Conservation (phyloP, 768 basidiomycete genomes). For the Termitomyces bulborhizus region DNA sequence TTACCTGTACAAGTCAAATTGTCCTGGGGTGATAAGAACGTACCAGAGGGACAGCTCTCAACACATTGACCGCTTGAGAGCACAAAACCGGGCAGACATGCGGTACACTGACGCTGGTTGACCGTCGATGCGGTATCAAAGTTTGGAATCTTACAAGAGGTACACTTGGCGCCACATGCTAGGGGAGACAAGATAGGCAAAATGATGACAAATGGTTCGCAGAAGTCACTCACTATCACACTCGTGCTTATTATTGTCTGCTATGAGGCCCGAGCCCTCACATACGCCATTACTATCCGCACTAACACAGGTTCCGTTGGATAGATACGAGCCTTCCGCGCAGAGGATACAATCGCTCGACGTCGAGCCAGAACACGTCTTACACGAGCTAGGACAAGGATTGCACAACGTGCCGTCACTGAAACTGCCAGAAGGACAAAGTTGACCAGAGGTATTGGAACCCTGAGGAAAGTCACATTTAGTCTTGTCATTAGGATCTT, state of each 20-base stretch:
- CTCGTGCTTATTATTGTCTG: conserved; percentile 75
- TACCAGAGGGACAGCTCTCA: conserved; percentile 62
- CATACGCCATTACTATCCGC: conserved; percentile 68
- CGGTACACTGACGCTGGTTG: conserved; percentile 64
- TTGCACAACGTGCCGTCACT: conserved; percentile 44
- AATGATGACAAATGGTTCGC: not conserved
- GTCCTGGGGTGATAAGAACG: conserved; percentile 66
- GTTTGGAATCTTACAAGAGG: conserved; percentile 63
- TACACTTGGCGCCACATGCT: conserved; percentile 84
- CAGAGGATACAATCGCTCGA: conserved; percentile 73
- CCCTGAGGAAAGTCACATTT: conserved; percentile 53
- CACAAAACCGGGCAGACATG: conserved; percentile 72
- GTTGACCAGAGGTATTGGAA: conserved; percentile 41
- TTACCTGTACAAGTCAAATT: conserved; percentile 62
- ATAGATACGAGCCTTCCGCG: conserved; percentile 48
- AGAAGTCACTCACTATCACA: conserved; percentile 64
- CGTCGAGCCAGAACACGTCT: conserved; percentile 62
- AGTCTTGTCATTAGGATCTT: conserved; percentile 58
- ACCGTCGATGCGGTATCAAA: conserved; percentile 64
- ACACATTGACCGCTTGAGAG: conserved; percentile 69
- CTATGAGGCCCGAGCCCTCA: conserved; percentile 61
- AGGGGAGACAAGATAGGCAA: conserved; percentile 8
- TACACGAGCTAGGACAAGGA: conserved; percentile 58
- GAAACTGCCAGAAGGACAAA: conserved; percentile 67
- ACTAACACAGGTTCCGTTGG: conserved; percentile 68